Evolutionary conservation across 2,329 filamentous ascomycete genomes (phyloP).

Genomic region (Penicillium sp.): DNA sequence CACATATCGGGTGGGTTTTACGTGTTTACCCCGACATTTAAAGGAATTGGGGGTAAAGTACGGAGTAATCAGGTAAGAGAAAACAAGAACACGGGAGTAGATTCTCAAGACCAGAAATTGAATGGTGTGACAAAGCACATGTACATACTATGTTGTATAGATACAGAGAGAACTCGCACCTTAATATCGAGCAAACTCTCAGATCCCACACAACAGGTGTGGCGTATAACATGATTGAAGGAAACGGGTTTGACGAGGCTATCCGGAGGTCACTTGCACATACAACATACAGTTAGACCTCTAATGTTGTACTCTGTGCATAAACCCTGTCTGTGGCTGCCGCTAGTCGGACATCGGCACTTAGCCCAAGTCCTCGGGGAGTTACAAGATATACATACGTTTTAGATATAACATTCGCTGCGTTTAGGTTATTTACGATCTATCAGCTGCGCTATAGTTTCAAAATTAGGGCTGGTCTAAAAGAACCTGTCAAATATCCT

Average conservation of each 20-base stretch:
- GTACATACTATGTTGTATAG: neutral
- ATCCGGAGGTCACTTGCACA: neutral
- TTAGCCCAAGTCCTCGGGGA: neutral
- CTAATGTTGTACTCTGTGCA: neutral
- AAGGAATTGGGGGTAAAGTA: neutral
- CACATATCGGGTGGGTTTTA: neutral
- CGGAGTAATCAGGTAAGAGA: neutral
- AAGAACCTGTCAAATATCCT: neutral
- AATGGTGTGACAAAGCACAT: neutral
- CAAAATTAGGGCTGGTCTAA: neutral
- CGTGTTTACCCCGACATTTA: slow-evolving; percentile 4
- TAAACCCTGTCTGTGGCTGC: slow-evolving; percentile 4
- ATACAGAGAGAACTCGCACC: neutral
- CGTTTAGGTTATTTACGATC: neutral
- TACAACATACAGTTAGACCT: neutral
- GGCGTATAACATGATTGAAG: neutral
- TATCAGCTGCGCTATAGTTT: neutral
- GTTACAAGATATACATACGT: slow-evolving; percentile 1
- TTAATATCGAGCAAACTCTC: neutral
- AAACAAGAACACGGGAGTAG: neutral
- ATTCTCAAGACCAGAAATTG: neutral
- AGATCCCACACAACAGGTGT: neutral
- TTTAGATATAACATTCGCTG: neutral
- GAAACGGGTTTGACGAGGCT: neutral
- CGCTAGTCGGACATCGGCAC: neutral